A percentile compares a stretch with the other conserved stretches of the same genome.
phyloP scores from a whole-genome alignment of 805 yeast species.

The Kodamaea kakaduensis region DNA sequence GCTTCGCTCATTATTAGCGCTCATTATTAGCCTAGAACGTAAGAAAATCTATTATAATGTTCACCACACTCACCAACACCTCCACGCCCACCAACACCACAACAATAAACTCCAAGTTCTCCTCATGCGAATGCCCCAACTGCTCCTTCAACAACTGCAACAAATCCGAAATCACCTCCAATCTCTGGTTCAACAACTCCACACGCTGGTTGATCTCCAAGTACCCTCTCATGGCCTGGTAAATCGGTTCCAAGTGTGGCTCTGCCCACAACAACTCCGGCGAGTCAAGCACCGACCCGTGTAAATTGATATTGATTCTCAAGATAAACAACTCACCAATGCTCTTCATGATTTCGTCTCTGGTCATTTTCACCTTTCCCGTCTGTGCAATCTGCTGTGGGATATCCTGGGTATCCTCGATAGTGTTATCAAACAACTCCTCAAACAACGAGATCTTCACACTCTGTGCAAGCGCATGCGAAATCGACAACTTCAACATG shows the following conservation, averaged over 20 bases:
- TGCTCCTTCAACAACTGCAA: conserved; percentile 96
- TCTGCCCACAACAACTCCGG: conserved; percentile 99
- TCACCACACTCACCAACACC: conserved; percentile 81
- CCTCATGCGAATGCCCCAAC: conserved; percentile 89
- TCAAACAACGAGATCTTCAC: conserved; percentile 94
- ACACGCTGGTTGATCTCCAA: conserved; percentile 94
- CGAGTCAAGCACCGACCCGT: conserved; percentile 87
- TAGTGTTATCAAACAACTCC: conserved; percentile 93
- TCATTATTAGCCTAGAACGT: conserved; percentile 22
- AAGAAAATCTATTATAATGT: conserved; percentile 61
- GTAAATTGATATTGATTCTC: conserved; percentile 74
- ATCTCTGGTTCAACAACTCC: conserved; percentile 79
- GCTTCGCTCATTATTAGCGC: too few relatives aligned
- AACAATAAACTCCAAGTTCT: conserved; percentile 85
- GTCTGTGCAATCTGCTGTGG: conserved; percentile 94
- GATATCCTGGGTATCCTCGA: conserved; percentile 94
- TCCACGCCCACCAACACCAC: conserved; percentile 89
- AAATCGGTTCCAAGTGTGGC: conserved; percentile 95
- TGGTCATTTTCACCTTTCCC: conserved; percentile 91
- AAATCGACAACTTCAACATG: conserved; percentile 86
- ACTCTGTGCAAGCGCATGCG: conserved; percentile 94
- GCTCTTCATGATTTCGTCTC: conserved; percentile 94
- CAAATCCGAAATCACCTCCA: conserved; percentile 90
- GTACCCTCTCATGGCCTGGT: conserved; percentile 95
- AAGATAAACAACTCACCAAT: conserved; percentile 93